phyloP scores from a whole-genome alignment of 345 rosid species.

The Arabis alpina region DNA sequence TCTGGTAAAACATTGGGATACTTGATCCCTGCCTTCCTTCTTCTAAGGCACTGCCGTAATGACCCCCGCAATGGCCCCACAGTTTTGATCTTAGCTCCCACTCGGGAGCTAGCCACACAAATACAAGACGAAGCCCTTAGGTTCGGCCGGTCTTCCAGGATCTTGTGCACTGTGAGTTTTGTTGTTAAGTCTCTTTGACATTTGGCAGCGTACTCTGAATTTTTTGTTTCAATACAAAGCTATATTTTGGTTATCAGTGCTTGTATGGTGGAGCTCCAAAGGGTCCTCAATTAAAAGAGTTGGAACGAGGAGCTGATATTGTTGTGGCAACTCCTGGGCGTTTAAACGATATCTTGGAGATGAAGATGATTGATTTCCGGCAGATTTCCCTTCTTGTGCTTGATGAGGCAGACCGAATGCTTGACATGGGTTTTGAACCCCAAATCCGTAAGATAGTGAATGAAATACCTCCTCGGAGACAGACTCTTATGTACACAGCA shows the following conservation, averaged over 20 bases:
- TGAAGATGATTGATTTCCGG: conserved; percentile 73
- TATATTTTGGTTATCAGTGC: conserved; percentile 58
- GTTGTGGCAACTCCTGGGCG: conserved; percentile 99
- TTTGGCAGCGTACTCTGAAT: not conserved
- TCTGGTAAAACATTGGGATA: conserved; percentile 99
- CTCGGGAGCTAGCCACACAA: conserved; percentile 97
- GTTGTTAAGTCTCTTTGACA: conserved; percentile 16
- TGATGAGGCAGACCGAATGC: conserved; percentile 99
- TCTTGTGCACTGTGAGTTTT: conserved; percentile 84
- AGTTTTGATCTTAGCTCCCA: conserved; percentile 89
- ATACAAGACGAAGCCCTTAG: conserved; percentile 87
- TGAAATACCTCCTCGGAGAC: conserved; percentile 87
- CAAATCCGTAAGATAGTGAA: conserved; percentile 97
- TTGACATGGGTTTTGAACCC: conserved; percentile 99
- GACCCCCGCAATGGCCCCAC: conserved; percentile 88
- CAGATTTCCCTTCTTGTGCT: conserved; percentile 94
- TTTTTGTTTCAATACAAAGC: conserved; percentile 25
- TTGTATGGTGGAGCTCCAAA: conserved; percentile 99
- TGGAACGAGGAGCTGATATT: conserved; percentile 90
- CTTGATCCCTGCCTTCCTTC: conserved; percentile 88
- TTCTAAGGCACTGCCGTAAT: conserved; percentile 65
- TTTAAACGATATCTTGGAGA: conserved; percentile 90
- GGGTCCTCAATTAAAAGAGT: conserved; percentile 79
- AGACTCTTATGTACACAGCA: conserved; percentile 97
- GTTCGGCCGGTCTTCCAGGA: conserved; percentile 85